These are phyloP conservation scores for Ascomycota sp. DNA, from an alignment of 2,329 filamentous ascomycete species.

Conservation along the genomic window DNA sequence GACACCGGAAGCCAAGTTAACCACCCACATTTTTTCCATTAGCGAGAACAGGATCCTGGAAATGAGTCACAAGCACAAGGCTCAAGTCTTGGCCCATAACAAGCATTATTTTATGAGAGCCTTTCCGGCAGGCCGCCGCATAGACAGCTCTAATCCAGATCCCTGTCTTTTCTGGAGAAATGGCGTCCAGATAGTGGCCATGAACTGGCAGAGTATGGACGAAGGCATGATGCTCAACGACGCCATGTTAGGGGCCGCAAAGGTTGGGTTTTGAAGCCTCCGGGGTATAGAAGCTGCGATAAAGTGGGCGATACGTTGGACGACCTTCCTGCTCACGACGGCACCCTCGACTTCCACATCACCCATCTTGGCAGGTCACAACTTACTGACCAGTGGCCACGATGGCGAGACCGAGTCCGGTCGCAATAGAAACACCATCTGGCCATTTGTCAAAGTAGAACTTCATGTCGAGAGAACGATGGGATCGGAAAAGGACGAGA, in stretches of 20 bases:
- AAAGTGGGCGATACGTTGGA: constrained; percentile 19
- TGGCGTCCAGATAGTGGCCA: constrained; percentile 90
- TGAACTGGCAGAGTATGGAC: constrained; percentile 95
- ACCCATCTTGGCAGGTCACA: constrained; percentile 58
- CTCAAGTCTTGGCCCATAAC: constrained; percentile 72
- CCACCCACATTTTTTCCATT: constrained; percentile 67
- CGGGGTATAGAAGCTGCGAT: constrained; percentile 41
- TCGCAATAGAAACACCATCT: constrained; percentile 21
- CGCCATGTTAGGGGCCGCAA: constrained; percentile 77
- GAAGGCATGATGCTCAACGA: constrained; percentile 92
- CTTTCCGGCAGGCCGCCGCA: constrained; percentile 60
- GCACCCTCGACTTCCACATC: constrained; percentile 45
- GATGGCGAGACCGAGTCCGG: constrained; percentile 13
- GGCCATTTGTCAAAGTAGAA: constrained; percentile 59
- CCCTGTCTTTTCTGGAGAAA: constrained; percentile 80
- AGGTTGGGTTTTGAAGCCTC: constrained; percentile 74
- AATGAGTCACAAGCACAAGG: constrained; percentile 39
- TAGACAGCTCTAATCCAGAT: constrained; percentile 87
- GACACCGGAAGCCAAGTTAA: constrained; percentile 38
- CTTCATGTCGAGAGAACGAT: constrained; percentile 52
- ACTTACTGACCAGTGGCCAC: constrained; percentile 24
- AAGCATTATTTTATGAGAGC: constrained; percentile 74
- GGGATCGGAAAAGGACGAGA: constrained; percentile 20
- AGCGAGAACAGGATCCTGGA: constrained; percentile 55
- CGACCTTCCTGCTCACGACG: constrained; percentile 24